Percentiles rank a stretch among this genome's conserved stretches.
Evolutionary conservation across 73 alveolate species (phyloP).

Genomic region (Urostyla sp.): DNA sequence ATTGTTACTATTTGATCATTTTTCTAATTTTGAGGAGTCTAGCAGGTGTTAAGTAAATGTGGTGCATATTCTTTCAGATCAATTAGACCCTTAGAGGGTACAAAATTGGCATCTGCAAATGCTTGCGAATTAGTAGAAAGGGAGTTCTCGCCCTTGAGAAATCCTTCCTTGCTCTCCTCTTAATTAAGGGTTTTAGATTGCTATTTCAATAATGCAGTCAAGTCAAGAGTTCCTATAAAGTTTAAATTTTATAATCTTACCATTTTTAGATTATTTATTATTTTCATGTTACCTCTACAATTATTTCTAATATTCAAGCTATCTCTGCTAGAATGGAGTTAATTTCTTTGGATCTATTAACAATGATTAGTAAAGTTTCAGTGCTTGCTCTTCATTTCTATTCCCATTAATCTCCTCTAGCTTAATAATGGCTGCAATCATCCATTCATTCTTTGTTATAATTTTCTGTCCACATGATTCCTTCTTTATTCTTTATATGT

Average conservation of each 20-base stretch:
- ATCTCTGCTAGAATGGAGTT: constrained; percentile 23
- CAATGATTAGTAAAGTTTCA: constrained; percentile 5
- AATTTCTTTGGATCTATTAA: constrained; percentile 47
- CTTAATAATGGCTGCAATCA: constrained; percentile 48
- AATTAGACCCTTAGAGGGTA: constrained; percentile 16
- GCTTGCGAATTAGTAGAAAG: too few relatives aligned
- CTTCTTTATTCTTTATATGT: constrained; percentile 7
- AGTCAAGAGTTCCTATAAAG: too few relatives aligned
- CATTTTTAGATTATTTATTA: too few relatives aligned
- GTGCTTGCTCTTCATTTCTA: constrained; percentile 16
- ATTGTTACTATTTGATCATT: constrained; percentile 19
- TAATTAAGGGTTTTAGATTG: too few relatives aligned
- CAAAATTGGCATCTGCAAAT: too few relatives aligned
- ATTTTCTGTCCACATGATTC: constrained; percentile 40
- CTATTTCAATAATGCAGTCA: too few relatives aligned
- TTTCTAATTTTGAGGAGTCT: constrained; percentile 13
- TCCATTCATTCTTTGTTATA: constrained; percentile 70
- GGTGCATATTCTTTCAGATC: constrained; percentile 40
- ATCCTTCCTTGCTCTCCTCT: too few relatives aligned
- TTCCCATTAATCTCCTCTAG: constrained; percentile 34
- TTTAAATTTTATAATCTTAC: too few relatives aligned
- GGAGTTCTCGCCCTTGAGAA: too few relatives aligned
- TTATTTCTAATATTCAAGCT: constrained; percentile 24
- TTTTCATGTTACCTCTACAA: too few relatives aligned
- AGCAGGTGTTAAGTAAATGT: constrained; percentile 20